Conservation (phyloP, 23 red algal species). For the Agarophyton chilense region DNA sequence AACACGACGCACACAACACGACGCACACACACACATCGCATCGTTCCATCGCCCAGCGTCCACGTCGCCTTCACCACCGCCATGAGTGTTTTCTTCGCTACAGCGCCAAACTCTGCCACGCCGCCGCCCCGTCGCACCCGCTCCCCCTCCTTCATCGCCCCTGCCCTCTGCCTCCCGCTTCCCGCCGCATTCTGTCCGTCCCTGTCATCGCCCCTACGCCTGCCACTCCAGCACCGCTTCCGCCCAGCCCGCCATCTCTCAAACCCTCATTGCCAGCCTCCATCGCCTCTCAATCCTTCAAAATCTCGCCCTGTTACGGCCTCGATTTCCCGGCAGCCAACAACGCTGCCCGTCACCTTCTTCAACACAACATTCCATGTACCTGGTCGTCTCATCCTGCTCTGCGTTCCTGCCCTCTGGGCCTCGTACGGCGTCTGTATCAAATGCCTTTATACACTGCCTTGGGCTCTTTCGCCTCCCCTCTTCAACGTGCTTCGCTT, state of each 20-base stretch:
- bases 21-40: neutral
- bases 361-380: constrained; percentile 26
- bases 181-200: neutral
- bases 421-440: constrained; percentile 39
- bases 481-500: constrained; percentile 62
- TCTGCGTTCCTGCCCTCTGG: constrained; percentile 44
- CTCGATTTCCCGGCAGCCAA: neutral
- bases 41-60: too few species aligned
- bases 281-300: neutral
- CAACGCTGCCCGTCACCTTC: constrained; percentile 10
- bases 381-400: constrained; percentile 26
- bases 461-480: constrained; percentile 34
- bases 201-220: neutral
- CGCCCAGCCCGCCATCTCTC: neutral
- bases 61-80: neutral
- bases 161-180: neutral
- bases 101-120: neutral
- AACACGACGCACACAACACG: too few species aligned
- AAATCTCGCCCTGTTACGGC: neutral
- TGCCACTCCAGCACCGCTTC: neutral
- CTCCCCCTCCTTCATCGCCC: neutral
- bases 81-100: neutral
- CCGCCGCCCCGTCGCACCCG: neutral
- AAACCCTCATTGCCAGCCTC: neutral
- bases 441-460: constrained; percentile 34